A percentile compares a stretch with the other conserved stretches of the same genome.
Conservation (phyloP, 2,329 filamentous ascomycete genomes). For the Ascochyta clinopodiicola region DNA sequence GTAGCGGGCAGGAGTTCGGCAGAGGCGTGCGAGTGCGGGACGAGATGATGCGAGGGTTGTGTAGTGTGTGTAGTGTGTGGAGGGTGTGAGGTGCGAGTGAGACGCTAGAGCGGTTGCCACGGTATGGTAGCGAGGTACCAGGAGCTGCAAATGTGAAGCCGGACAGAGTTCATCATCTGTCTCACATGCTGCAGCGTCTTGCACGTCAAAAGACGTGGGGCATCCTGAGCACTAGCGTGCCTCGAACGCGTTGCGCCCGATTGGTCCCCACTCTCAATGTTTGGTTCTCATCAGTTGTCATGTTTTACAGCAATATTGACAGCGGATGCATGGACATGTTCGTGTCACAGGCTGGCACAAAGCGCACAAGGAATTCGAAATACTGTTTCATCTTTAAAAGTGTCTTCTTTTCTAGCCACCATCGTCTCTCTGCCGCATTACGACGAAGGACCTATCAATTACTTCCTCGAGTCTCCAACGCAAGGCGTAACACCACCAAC, state of each 20-base stretch:
- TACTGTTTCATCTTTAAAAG: slow-evolving; percentile 35
- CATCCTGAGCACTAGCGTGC: slow-evolving; percentile 8
- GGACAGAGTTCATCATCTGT: slow-evolving; percentile 4
- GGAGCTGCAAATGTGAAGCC: slow-evolving; percentile 3
- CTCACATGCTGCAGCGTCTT: slow-evolving; percentile 11
- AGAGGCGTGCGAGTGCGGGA: not conserved
- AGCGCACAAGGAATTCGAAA: slow-evolving; percentile 8
- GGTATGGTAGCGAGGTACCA: not conserved
- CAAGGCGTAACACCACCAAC: slow-evolving; percentile 25
- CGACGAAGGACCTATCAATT: slow-evolving; percentile 34
- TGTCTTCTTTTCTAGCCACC: slow-evolving; percentile 30
- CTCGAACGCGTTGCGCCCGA: slow-evolving; percentile 9
- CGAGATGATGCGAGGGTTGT: not conserved
- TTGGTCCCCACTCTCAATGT: slow-evolving; percentile 9
- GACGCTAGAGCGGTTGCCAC: not conserved
- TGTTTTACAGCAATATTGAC: slow-evolving; percentile 9
- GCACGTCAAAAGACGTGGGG: slow-evolving; percentile 13
- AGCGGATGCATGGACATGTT: slow-evolving; percentile 1
- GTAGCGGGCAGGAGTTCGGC: not conserved
- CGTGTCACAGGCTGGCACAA: not conserved
- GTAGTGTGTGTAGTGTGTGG: not conserved
- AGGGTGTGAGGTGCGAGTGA: not conserved
- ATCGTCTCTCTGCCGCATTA: slow-evolving; percentile 33
- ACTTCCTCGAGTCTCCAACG: slow-evolving; percentile 26
- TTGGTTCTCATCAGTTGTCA: slow-evolving; percentile 4